These are phyloP conservation scores for Ceratobasidium sp. DNA, from an alignment of 1,284 basidiomycete genomes.

Conservation along the genomic window DNA sequence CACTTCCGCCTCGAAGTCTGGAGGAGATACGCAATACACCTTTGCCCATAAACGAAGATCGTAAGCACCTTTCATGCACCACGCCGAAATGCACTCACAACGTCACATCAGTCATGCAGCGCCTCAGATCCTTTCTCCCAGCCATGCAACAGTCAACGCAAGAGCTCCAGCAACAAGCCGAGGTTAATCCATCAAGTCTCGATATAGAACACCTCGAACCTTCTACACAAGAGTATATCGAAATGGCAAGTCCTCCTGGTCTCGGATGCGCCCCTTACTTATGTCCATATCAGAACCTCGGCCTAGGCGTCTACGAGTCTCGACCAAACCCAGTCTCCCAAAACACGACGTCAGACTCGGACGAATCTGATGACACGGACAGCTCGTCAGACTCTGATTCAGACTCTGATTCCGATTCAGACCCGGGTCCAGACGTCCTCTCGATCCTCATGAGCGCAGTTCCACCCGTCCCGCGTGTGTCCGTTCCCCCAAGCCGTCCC, in stretches of 20 bases:
- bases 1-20: constrained; percentile 19
- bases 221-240: constrained; percentile 23
- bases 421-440: constrained; percentile 29
- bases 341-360: constrained; percentile 7
- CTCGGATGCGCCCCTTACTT: neutral
- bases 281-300: constrained; percentile 12
- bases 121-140: constrained; percentile 21
- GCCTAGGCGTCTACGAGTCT: constrained; percentile 33
- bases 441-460: constrained; percentile 35
- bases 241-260: constrained; percentile 6
- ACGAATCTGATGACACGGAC: neutral
- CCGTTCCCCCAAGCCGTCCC: neutral
- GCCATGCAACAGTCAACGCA: constrained; percentile 28
- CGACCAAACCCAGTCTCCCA: neutral
- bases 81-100: neutral
- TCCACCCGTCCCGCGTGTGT: constrained; percentile 25
- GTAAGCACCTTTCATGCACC: neutral
- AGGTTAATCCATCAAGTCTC: constrained; percentile 13
- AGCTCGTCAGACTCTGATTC: constrained; percentile 3
- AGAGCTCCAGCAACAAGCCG: constrained; percentile 12
- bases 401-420: constrained; percentile 20
- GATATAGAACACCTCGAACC: constrained; percentile 30
- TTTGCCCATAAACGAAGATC: neutral
- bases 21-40: constrained; percentile 12
- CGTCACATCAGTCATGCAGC: constrained; percentile 1